Evolutionary conservation across 2,329 filamentous ascomycete genomes (phyloP).

Genomic region (Mycocentrospora acerina): DNA sequence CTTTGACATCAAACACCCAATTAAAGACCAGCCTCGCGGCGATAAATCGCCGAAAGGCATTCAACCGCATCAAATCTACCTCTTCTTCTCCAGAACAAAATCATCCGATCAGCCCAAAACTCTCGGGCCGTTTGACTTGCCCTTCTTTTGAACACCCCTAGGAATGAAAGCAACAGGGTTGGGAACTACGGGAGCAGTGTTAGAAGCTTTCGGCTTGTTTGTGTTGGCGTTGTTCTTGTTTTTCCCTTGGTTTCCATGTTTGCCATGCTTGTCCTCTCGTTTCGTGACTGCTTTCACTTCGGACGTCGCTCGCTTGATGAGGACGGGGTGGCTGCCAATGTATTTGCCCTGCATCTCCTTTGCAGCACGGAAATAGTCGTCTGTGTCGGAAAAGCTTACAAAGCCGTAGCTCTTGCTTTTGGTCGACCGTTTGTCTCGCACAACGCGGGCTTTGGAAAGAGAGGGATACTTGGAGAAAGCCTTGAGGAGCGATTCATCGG

Average conservation of each 20-base stretch:
- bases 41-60: too few species aligned
- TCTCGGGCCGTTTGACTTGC: constrained; percentile 29
- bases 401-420: constrained; percentile 98
- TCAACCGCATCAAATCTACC: too few species aligned
- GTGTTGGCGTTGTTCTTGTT: constrained; percentile 54
- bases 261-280: constrained; percentile 42
- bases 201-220: constrained; percentile 15
- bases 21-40: too few species aligned
- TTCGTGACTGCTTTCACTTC: constrained; percentile 80
- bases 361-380: constrained; percentile 94
- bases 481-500: constrained; percentile 91
- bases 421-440: constrained; percentile 91
- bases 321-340: constrained; percentile 93
- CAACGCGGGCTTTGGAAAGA: constrained; percentile 87
- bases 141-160: constrained; percentile 34
- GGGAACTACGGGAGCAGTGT: constrained; percentile 14
- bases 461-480: constrained; percentile 87
- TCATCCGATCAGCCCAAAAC: constrained; percentile 25
- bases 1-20: too few species aligned
- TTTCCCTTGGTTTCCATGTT: constrained; percentile 39
- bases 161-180: constrained; percentile 27
- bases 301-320: constrained; percentile 83
- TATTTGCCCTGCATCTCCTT: constrained; percentile 99
- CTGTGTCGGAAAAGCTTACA: constrained; percentile 90
- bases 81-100: too few species aligned